These are phyloP conservation scores for Chalciporus chontae DNA, from an alignment of 768 basidiomycete genomes.

Conservation along the genomic window DNA sequence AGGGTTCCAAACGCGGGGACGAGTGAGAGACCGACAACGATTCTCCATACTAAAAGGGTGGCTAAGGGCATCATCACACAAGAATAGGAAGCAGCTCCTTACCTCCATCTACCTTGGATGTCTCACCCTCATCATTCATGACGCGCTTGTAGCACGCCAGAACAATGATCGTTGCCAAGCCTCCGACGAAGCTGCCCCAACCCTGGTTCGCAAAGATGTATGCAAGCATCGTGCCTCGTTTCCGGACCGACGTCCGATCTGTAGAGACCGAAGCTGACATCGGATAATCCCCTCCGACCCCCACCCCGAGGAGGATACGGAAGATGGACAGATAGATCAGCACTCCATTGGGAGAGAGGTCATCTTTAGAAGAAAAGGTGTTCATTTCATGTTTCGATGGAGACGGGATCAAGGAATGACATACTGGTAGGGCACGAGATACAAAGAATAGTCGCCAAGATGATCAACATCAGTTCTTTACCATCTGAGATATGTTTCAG, in stretches of 20 bases:
- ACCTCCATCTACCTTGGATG: constrained; percentile 70
- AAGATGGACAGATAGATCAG: constrained; percentile 65
- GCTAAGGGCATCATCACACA: not conserved
- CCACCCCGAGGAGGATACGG: constrained; percentile 72
- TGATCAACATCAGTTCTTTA: constrained; percentile 78
- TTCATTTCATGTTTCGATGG: not conserved
- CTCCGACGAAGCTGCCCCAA: constrained; percentile 69
- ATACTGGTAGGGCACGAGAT: constrained; percentile 61
- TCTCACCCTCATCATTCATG: constrained; percentile 57
- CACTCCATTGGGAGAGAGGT: constrained; percentile 45
- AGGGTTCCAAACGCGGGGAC: constrained; percentile 72
- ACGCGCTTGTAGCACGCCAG: constrained; percentile 58
- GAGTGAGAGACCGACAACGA: constrained; percentile 69
- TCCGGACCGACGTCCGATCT: constrained; percentile 61
- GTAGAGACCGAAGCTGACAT: constrained; percentile 69
- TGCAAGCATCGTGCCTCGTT: constrained; percentile 70
- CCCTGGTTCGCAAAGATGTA: constrained; percentile 79
- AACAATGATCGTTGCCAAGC: constrained; percentile 59
- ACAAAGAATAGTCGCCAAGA: constrained; percentile 69
- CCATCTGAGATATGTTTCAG: constrained; percentile 44
- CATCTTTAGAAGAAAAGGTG: constrained; percentile 27
- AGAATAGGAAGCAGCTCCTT: constrained; percentile 16
- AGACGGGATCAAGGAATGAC: not conserved
- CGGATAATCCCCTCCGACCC: constrained; percentile 78
- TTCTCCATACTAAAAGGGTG: constrained; percentile 58